Base-by-base conservation (phyloP, 805 yeast species). In the Soucietia sequanensis region DNA sequence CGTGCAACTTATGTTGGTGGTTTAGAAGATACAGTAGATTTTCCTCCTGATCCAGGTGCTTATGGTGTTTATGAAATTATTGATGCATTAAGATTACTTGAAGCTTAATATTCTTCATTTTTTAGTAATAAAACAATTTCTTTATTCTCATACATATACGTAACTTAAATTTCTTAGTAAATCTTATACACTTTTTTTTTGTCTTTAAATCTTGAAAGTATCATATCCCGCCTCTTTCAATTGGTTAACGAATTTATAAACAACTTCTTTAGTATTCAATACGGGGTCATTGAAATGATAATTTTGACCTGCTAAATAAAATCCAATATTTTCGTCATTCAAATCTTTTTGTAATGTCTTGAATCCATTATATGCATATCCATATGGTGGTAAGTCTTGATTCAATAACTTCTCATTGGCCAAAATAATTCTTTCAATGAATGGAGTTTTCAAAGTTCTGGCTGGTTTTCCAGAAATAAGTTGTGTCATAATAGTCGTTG, bases 21-120 rank as follows among this genome's bases (percentile, higher is more conserved):
- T 9, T 43, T 50, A 13, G 57, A 48, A 1, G 46, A 48, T 10
- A 43, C 39, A 19, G 41, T 29, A 2, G 61, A 48, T 20, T 57
- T 60, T 34, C 65, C 65, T 6, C 69, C 69, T 5, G 69, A 63
- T 34, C 67, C 69, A n/a, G 69, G 69, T 16, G 68, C 69, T 10
- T 62, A 59, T 36, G 69, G 65, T 19, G 54, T 62, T 14, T 60
- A 62, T 38, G 65, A 60, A 37, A 49, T 60, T 3, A 44, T 61
- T 23, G 30, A 47, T 22, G 62, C 62, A 8, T 46, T 60, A 27
- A 18, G 16, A 3, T 18, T 29, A 6, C 23, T 29, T 9, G 23
- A n/a, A n/a, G n/a, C n/a, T n/a, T n/a, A n/a, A n/a, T n/a, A n/a
- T n/a, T n/a, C n/a, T n/a, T n/a, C n/a, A n/a, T n/a, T n/a, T n/a